Evolutionary conservation across 306 rosid genomes (phyloP).

Genomic region (Quercus robur): DNA sequence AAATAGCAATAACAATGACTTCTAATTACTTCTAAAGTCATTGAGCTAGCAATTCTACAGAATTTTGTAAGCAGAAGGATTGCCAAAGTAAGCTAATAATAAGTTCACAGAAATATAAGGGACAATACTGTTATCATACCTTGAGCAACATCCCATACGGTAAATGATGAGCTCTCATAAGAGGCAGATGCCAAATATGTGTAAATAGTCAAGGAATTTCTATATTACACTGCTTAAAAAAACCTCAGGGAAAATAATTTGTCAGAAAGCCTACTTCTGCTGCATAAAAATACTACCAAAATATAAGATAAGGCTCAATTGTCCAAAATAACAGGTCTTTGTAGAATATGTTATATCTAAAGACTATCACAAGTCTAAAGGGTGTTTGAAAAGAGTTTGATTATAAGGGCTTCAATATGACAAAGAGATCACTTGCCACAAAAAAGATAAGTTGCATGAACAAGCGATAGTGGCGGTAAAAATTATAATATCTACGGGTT

Average conservation of each 20-base stretch:
- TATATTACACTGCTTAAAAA: neutral
- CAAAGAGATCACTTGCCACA: neutral
- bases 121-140: constrained; percentile 38
- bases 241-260: neutral
- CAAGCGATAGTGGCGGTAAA: neutral
- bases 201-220: constrained; percentile 53
- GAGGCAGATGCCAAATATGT: constrained; percentile 93
- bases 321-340: neutral
- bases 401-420: neutral
- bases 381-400: neutral
- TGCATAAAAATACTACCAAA: neutral
- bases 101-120: neutral
- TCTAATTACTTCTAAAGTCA: constrained; percentile 6
- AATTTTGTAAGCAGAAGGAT: neutral
- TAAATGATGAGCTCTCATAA: constrained; percentile 77
- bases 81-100: neutral
- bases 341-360: neutral
- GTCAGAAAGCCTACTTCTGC: constrained; percentile 1
- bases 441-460: neutral
- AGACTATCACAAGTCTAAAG: neutral
- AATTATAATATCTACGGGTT: constrained; percentile 5
- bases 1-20: neutral
- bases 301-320: neutral
- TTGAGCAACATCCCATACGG: constrained; percentile 95
- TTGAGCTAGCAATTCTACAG: constrained; percentile 12